Evolutionary conservation across 306 rosid genomes (phyloP).

Genomic region (Luffa aegyptiaca): DNA sequence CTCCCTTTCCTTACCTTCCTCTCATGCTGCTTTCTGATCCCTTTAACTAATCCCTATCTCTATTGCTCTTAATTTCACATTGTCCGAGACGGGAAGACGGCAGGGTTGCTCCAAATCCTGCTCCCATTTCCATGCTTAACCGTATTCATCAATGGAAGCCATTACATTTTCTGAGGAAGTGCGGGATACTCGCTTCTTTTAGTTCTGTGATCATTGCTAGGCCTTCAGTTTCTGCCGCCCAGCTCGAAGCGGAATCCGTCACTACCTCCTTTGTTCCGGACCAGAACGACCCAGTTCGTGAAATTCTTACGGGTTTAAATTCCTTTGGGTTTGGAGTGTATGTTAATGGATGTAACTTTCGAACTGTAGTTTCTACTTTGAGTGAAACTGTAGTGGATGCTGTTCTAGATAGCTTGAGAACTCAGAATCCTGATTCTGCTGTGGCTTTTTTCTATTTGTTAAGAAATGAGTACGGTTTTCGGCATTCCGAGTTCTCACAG

Average conservation of each 20-base stretch:
- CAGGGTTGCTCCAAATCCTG: constrained; percentile 3
- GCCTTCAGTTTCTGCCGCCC: constrained; percentile 20
- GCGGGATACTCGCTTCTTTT: constrained; percentile 13
- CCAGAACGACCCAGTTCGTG: constrained; percentile 14
- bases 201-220: constrained; percentile 19
- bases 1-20: neutral
- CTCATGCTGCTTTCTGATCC: neutral
- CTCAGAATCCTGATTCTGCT: constrained; percentile 27
- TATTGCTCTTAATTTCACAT: neutral
- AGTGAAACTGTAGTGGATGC: constrained; percentile 25
- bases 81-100: neutral
- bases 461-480: constrained; percentile 23
- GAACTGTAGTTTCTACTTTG: constrained; percentile 12
- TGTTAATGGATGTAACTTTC: constrained; percentile 16
- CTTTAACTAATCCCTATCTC: neutral
- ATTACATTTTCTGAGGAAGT: constrained; percentile 1
- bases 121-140: constrained; percentile 32
- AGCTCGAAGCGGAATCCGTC: constrained; percentile 10
- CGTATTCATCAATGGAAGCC: constrained; percentile 20
- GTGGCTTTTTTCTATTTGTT: constrained; percentile 28
- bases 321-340: constrained; percentile 23
- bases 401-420: constrained; percentile 21
- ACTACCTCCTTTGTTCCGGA: constrained; percentile 7
- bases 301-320: constrained; percentile 27
- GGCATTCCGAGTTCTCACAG: constrained; percentile 24